Evolutionary conservation across 1,284 basidiomycete species (phyloP), one percentile per base, ranked within the genome.

Genomic region (Leucoagaricus sp.): DNA sequence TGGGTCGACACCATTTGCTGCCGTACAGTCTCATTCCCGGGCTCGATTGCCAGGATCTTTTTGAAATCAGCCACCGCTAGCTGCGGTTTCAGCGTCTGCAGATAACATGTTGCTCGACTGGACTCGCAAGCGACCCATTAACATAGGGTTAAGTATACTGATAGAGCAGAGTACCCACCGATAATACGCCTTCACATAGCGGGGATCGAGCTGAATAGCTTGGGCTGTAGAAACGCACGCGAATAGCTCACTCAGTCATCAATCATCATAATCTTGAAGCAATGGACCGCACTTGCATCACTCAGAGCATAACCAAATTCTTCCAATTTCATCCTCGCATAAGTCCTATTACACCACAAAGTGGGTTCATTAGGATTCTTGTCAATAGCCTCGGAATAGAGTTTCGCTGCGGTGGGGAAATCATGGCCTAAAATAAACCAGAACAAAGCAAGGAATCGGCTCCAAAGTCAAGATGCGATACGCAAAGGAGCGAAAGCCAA

Each of bases 161-260:
- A 50, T 9, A 19, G 50, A 36, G 25, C 40, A 21, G 4, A 21
- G 7, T 4, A 49, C 49, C 68, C 76, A 88, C 88, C 90, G 79
- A 71, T 91, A 95, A 69, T 91, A 94, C 0, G 93, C 94, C 71
- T 99, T 99, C 57, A 89, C 88, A 70, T 97, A 98, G 65, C 86
- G 89, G 1, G 92, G 84, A 73, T 99, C 94, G 61, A 98, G 75
- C 62, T 89, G 80, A 59, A 99, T 91, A 6, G 96, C 97, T 67
- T 87, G 89, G 59, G 82, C 40, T 41, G 40, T 41, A 21, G 17
- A 41, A 41, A 3, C 36, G 12, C 91, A 94, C 63, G 58, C 40
- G 50, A 33, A 57, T 36, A 46, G 28, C 26, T 40, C 49, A 50
- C 36, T 49, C 36, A 36, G 34, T 55, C 59, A 51, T n/a, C 52